Evolutionary conservation across 148 eudicot genomes (phyloP), one percentile per base, ranked within the genome.

Genomic region (Rhododendron williamsianum): DNA sequence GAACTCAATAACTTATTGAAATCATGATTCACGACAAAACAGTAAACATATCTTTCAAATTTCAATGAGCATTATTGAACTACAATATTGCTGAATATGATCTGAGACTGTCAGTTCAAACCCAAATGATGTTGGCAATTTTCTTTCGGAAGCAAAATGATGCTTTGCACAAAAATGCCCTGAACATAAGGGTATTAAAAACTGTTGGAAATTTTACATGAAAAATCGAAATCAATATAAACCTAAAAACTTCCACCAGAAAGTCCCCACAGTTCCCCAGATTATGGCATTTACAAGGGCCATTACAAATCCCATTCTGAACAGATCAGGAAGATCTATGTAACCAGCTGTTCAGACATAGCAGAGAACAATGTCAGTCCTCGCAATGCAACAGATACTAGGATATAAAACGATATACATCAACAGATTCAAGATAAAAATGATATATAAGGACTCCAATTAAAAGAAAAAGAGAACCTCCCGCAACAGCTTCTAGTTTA

Each of bases 191-290:
- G 72, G 30, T n/a, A 65, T n/a, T 9, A 65, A 30, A 30, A 27
- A 30, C 36, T 12, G 2, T 27, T 12, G 2, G 19, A 48, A 51
- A 16, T 7, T 52, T 56, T 33, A 56, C 11, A 9, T 49, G 35
- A 56, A 36, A 25, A 67, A 67, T 12, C 4, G 38, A 6, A 76
- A 46, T 94, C 90, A 96, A 86, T 93, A 96, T 23, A 96, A 91
- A 48, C 99, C 98, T 90, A 96, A 88, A 76, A 93, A 91, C 91
- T 96, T 96, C 99, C 98, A 96, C 98, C 99, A 96, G 86, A 93
- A 84, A 72, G 91, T 90, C 74, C 99, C 98, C 0, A 93, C 97
- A 54, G 89, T 91, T 8, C 89, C 89, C 99, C 99, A 96, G 52
- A 94, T 93, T 15, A 56, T 30, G 12, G 91, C 98, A 83, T 96